Base-by-base conservation (phyloP, 176 grass and related monocot genomes). In the Sorghum bicolor region DNA sequence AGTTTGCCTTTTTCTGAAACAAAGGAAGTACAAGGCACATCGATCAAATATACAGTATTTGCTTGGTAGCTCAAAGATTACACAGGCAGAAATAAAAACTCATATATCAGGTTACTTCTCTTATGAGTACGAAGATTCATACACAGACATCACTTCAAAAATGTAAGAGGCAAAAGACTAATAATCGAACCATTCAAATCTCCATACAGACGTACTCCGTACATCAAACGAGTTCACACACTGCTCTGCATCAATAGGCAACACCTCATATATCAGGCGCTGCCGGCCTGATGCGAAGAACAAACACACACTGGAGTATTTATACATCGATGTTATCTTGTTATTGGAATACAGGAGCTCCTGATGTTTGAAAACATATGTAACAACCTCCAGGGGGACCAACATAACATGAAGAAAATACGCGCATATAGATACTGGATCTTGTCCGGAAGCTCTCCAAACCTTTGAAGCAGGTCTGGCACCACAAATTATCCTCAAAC, bases 41-140 rank as follows among this genome's bases (percentile, higher is more conserved):
- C n/a, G n/a, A n/a, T n/a, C 17, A 39, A 22, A 84, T 13, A 67
- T 64, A n/a, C n/a, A n/a, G n/a, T n/a, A n/a, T 47, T 67, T 76
- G 48, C 48, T 30, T 64, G 30, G 14, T 75, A 61, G 3, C 43
- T 10, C 76, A 34, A 24, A 66, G 41, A 74, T n/a, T 10, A 58
- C 33, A 70, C 29, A 41, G 20, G 10, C 30, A 40, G 8, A 48
- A 52, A 63, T 12, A 47, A 75, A 32, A 70, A 38, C n/a, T 40
- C 32, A 29, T 64, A 28, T 63, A 6, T 74, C 32, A 20, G 8
- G 16, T 37, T 53, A n/a, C 52, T 74, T 71, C 32, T 64, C 62
- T 63, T 53, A 69, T 57, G 53, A 22, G 22, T 53, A 8, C 0
- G 50, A 22, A 53, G 32, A 78, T 84, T 1, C 74, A 17, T 17